Conservation (phyloP, 2,329 filamentous ascomycete species). For the Verticillium dahliae region DNA sequence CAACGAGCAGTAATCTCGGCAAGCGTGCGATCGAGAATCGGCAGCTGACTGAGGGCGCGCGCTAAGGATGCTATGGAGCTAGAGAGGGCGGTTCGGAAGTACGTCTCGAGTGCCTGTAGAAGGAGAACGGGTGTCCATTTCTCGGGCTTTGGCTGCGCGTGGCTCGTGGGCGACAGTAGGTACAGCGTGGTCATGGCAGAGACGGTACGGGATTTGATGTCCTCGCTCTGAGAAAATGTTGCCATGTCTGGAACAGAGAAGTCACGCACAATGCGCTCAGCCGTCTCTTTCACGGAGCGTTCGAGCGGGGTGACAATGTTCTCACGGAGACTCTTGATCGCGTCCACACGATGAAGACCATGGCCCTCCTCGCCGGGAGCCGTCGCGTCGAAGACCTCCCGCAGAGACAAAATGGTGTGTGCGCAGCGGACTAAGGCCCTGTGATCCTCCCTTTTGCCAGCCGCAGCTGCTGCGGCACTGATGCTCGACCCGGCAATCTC, state of each 20-base stretch:
- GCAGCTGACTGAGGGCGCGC: constrained; percentile 70
- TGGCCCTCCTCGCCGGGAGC: constrained; percentile 67
- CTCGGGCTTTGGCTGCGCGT: constrained; percentile 40
- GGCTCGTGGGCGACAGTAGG: constrained; percentile 62
- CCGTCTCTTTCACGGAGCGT: constrained; percentile 61
- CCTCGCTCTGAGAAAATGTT: constrained; percentile 63
- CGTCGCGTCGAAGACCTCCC: constrained; percentile 64
- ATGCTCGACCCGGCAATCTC: constrained; percentile 49
- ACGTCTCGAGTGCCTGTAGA: constrained; percentile 70
- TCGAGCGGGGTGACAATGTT: constrained; percentile 67
- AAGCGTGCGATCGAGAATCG: constrained; percentile 74
- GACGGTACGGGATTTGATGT: constrained; percentile 65
- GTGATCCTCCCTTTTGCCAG: constrained; percentile 60
- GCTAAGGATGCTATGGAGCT: constrained; percentile 70
- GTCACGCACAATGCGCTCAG: constrained; percentile 75
- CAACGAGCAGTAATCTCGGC: constrained; percentile 77
- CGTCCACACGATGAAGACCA: constrained; percentile 67
- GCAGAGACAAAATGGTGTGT: constrained; percentile 68
- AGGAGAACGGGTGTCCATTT: constrained; percentile 63
- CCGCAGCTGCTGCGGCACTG: constrained; percentile 20
- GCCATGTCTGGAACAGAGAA: constrained; percentile 61
- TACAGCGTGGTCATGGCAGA: constrained; percentile 75
- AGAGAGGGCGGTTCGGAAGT: constrained; percentile 74
- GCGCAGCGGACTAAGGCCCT: constrained; percentile 75
- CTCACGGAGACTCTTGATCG: constrained; percentile 63